phyloP scores from a whole-genome alignment of 805 yeast genomes.

The Metschnikowia amazonensis region DNA sequence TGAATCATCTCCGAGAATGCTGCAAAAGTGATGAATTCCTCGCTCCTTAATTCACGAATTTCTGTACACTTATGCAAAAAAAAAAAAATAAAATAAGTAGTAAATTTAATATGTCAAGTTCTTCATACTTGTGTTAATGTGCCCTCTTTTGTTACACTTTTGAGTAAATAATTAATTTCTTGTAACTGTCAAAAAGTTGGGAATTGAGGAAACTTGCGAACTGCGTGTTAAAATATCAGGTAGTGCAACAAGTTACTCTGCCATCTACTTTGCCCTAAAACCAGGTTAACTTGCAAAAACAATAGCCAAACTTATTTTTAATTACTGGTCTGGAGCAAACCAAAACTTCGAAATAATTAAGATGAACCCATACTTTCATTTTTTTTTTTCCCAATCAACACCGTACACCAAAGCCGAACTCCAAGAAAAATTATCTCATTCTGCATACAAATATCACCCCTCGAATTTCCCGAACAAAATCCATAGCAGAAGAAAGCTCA shows the following conservation, averaged over 20 bases:
- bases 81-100: neutral
- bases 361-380: neutral
- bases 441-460: constrained; percentile 1
- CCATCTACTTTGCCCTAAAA: neutral
- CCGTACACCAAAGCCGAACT: neutral
- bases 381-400: neutral
- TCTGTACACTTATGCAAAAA: neutral
- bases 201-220: neutral
- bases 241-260: neutral
- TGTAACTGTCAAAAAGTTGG: neutral
- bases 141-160: neutral
- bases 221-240: neutral
- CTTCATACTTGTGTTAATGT: neutral
- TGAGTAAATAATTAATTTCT: neutral
- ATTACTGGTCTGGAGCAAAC: neutral
- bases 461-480: constrained; percentile 2
- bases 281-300: neutral
- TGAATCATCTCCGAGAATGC: neutral
- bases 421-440: neutral
- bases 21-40: neutral
- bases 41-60: neutral
- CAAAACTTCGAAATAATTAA: neutral
- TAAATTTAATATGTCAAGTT: neutral
- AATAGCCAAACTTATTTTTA: neutral
- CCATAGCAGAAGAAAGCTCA: neutral